phyloP scores from a whole-genome alignment of 306 rosid genomes.

The Pachyrhizus erosus region DNA sequence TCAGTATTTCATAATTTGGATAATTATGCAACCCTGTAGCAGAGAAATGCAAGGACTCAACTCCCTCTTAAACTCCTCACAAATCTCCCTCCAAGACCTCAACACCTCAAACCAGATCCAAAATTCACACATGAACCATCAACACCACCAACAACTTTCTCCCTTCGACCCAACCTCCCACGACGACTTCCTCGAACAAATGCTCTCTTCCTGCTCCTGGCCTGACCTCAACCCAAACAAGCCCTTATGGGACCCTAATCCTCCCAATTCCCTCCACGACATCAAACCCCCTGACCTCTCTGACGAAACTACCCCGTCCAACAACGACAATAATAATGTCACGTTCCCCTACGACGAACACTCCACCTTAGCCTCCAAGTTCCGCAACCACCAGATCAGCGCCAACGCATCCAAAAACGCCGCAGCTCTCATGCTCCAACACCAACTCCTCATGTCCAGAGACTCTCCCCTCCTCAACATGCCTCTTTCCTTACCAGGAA shows the following conservation, averaged over 20 bases:
- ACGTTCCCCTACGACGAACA: constrained; percentile 62
- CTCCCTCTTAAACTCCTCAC: constrained; percentile 64
- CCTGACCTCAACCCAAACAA: constrained; percentile 25
- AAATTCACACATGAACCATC: constrained; percentile 46
- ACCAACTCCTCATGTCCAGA: constrained; percentile 70
- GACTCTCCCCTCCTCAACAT: constrained; percentile 49
- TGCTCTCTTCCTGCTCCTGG: constrained; percentile 61
- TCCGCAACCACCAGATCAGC: constrained; percentile 78
- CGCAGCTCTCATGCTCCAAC: constrained; percentile 71
- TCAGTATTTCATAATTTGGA: background rate
- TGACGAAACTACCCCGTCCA: constrained; percentile 49
- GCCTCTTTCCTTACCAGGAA: constrained; percentile 51
- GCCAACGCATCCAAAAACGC: constrained; percentile 28
- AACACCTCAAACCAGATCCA: constrained; percentile 52
- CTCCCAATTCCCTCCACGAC: background rate
- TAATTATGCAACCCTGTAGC: constrained; percentile 66
- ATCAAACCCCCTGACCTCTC: too few species aligned
- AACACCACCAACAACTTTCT: background rate
- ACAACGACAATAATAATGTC: constrained; percentile 45
- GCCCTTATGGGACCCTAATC: constrained; percentile 59
- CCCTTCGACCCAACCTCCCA: constrained; percentile 66
- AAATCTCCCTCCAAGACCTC: constrained; percentile 65
- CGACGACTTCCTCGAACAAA: constrained; percentile 87
- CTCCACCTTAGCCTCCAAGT: constrained; percentile 65
- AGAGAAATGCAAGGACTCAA: constrained; percentile 73